Base-by-base conservation (phyloP, 441 rosid species). In the Croton laevigatus region DNA sequence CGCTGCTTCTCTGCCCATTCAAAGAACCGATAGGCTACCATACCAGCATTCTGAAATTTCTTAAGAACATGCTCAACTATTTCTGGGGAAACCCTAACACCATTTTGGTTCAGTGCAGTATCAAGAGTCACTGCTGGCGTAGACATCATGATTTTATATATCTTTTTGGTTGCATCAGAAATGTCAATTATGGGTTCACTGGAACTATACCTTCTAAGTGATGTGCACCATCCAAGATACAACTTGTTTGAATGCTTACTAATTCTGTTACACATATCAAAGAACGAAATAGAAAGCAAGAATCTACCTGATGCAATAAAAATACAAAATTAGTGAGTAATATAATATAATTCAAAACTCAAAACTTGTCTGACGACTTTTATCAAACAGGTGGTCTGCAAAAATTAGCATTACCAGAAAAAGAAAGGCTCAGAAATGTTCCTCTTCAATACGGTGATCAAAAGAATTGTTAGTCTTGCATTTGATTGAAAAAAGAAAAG, bases 1-100 rank as follows among this genome's bases (percentile, higher is more conserved):
- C 89, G 74, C 68, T 91, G 98, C 84, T 91, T 89, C 76, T 83
- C 96, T 20, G 91, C 88, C 98, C 98, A 93, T 36, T 86, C 87
- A 20, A 93, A 93, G 83, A 93, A 91, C 16, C 89, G 82, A 76
- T 85, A 91, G 0, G 97, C 94, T 59, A 85, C 71, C 80, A 88
- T 81, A 59, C 98, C 98, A 32, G 96, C 96, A 80, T 93, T 91
- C 80, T 80, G 81, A 19, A 87, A 89, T 73, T 82, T 83, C 59
- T 81, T 81, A 14, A 91, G 85, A 38, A 93, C 89, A 70, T 82
- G 76, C 79, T 91, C 97, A 8, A 78, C 97, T 34, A 85, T 80
- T 75, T 88, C 89, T 0, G 76, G 76, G 11, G 94, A 80, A 53
- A 86, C 85, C 76, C 84, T 79, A 20, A 89, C 34, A 22, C 98